Conservation (phyloP, 495 filamentous ascomycete genomes). For the Xylaria scruposa region DNA sequence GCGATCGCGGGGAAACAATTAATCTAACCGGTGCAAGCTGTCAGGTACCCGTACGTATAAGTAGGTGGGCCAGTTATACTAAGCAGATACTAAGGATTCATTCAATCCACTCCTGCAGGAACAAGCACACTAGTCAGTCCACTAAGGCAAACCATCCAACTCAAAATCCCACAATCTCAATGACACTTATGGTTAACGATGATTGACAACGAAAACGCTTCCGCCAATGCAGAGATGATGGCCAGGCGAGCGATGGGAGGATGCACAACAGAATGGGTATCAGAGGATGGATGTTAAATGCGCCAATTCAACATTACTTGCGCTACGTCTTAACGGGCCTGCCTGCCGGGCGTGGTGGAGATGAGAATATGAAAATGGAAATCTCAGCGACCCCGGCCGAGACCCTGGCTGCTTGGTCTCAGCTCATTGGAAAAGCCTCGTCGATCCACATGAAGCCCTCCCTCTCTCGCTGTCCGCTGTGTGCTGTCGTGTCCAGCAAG, state of each 20-base stretch:
- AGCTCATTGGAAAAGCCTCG: slow-evolving; percentile 9
- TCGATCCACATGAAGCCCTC: slow-evolving; percentile 19
- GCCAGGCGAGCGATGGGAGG: not conserved
- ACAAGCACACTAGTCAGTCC: slow-evolving; percentile 26
- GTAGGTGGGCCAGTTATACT: not conserved
- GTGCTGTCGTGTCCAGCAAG: slow-evolving; percentile 3
- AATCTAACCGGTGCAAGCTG: not conserved
- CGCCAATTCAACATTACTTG: not conserved
- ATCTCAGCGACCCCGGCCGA: not conserved
- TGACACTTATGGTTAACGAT: not conserved
- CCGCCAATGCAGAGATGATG: not conserved
- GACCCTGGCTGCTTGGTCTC: not conserved
- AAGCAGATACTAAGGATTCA: too few relatives aligned
- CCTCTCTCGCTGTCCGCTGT: too few relatives aligned
- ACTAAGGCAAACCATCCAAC: not conserved
- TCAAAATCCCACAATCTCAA: not conserved
- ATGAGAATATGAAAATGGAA: not conserved
- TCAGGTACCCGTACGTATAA: not conserved
- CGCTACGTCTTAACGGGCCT: not conserved
- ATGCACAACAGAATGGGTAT: not conserved
- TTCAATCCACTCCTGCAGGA: slow-evolving; percentile 35
- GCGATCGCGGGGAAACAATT: not conserved
- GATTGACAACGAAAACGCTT: not conserved
- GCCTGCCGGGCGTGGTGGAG: not conserved
- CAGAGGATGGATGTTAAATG: not conserved